A percentile compares a stretch with the other conserved stretches of the same genome.
phyloP scores from a whole-genome alignment of 2,329 filamentous ascomycete species.

The Diaporthe vexans region DNA sequence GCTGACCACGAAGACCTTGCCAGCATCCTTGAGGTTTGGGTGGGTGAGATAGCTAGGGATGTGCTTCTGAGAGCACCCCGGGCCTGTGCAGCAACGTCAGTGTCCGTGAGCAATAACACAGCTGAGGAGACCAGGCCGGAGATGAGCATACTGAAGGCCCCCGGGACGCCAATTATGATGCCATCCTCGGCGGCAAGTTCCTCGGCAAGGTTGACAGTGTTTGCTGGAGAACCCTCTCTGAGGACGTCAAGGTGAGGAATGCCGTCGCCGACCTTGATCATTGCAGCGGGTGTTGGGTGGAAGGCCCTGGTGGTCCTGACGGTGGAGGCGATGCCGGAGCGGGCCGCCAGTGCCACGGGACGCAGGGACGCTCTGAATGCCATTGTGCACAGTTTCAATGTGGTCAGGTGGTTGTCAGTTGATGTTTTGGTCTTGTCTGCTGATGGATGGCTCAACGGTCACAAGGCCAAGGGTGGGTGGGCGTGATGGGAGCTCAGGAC shows the following conservation, averaged over 20 bases:
- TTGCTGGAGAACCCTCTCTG: constrained; percentile 88
- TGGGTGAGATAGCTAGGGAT: constrained; percentile 90
- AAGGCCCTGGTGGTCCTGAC: constrained; percentile 58
- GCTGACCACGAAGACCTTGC: constrained; percentile 88
- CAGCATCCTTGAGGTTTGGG: constrained; percentile 81
- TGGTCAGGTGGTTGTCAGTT: background rate
- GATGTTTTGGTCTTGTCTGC: background rate
- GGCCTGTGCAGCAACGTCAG: constrained; percentile 42
- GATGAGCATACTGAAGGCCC: constrained; percentile 71
- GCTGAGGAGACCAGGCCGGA: background rate
- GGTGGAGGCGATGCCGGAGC: constrained; percentile 36
- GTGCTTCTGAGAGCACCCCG: constrained; percentile 73
- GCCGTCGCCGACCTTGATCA: constrained; percentile 83
- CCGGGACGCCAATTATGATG: constrained; percentile 87
- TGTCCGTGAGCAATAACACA: background rate
- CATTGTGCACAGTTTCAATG: constrained; percentile 28
- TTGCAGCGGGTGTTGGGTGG: constrained; percentile 72
- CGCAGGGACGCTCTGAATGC: constrained; percentile 39
- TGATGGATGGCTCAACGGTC: background rate
- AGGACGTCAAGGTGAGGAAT: constrained; percentile 84
- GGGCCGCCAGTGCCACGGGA: constrained; percentile 35
- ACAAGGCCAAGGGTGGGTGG: background rate
- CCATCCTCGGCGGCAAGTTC: constrained; percentile 81
- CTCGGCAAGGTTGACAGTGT: constrained; percentile 88
- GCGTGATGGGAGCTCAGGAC: constrained; percentile 9